Base-by-base conservation (phyloP, 2,329 filamentous ascomycete genomes). In the Verticillium nubilum region DNA sequence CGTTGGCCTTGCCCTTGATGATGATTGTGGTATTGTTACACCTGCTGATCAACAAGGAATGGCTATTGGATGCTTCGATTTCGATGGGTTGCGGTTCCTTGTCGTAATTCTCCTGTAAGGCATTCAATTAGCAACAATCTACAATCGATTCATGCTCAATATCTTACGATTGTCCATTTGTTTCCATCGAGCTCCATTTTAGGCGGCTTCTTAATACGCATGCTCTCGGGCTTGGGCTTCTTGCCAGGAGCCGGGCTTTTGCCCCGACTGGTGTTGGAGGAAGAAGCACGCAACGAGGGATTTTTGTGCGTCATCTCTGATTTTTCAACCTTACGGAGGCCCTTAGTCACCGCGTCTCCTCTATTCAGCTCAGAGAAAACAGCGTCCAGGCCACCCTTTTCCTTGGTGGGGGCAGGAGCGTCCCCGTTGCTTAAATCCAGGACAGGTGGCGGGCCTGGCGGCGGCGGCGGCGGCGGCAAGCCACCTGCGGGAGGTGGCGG, bases 251-350 rank as follows among this genome's bases (percentile, higher is more conserved):
- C 90, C 2, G 92, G 93, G 64, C 91, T 96, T 82, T 95, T 96
- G 59, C 84, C 86, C 55, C 91, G 84, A 26, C 78, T 70, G 13
- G 76, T 73, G 47, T 79, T 78, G 2, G 85, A 83, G 13, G 90
- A 89, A 62, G 80, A 80, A 26, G 90, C 84, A 63, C 95, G 88
- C 60, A 99, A 80, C 10, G 87, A 86, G 15, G 95, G 95, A 76
- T 99, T 99, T 80, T 98, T 98, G 78, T 99, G 95, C 61, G 95
- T 99, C 94, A 97, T 97, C 74, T 98, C 83, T 58, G 90, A 95
- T 71, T 88, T 89, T 77, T 97, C 94, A 56, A 99, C 95, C 80
- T 97, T 99, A 66, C 90, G 89, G 35, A 99, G 82, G 31, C 90
- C 88, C 65, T 91, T 87, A 4, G 95, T 99, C 61, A 99, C 91